These are phyloP conservation scores for Tylopilus balloui DNA, from an alignment of 768 basidiomycete genomes.

Conservation along the genomic window DNA sequence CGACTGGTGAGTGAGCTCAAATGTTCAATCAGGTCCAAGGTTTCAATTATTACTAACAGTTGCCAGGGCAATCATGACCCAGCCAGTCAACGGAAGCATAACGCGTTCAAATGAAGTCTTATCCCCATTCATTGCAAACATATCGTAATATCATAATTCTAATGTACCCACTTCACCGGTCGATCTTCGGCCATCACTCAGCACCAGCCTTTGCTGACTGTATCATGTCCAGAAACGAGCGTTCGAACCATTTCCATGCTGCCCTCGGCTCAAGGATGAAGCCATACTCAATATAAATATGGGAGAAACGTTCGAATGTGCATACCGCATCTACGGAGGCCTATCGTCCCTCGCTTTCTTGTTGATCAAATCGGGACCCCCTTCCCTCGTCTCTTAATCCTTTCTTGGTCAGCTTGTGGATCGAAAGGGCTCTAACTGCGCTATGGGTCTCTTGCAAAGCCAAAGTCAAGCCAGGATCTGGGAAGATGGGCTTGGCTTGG, in stretches of 20 bases:
- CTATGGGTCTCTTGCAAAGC: conserved; percentile 1
- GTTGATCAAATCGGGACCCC: not conserved
- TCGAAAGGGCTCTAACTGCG: no score
- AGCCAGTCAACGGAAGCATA: not conserved
- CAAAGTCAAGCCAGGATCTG: no score
- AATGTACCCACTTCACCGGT: no score
- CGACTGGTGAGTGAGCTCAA: no score
- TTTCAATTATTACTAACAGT: no score
- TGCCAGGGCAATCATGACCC: conserved; percentile 5
- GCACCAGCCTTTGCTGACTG: not conserved
- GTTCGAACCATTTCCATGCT: not conserved
- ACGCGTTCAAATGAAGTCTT: no score
- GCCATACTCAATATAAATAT: conserved; percentile 13
- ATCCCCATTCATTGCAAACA: no score
- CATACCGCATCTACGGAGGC: not conserved
- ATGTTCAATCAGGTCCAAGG: no score
- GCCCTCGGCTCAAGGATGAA: conserved; percentile 14
- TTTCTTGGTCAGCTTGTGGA: not conserved
- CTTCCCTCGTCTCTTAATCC: not conserved
- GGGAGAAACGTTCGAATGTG: not conserved
- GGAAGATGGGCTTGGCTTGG: not conserved
- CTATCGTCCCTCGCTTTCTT: not conserved
- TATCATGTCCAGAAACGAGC: no score
- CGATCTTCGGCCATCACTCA: conserved; percentile 8
- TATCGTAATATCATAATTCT: no score